These are phyloP conservation scores for Auricularia sp. DNA, from an alignment of 768 basidiomycete species.

Conservation along the genomic window DNA sequence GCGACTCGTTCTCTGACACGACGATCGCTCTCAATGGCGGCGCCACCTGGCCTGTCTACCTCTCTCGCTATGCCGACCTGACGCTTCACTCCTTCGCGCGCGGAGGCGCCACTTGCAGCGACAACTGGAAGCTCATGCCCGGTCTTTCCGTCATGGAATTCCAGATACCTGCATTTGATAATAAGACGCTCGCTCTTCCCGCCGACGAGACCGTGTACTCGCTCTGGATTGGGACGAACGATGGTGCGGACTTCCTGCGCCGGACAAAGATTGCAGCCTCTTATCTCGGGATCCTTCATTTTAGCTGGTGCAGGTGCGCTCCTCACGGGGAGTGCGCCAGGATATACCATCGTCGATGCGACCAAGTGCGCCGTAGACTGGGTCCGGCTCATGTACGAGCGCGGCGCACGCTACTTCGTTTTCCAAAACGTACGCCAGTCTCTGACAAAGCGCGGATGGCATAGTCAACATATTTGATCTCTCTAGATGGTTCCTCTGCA, in stretches of 20 bases:
- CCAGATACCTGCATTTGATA: not conserved
- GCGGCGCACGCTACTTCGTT: constrained; percentile 56
- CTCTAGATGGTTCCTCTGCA: constrained; percentile 51
- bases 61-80: constrained; percentile 17
- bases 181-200: not conserved
- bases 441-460: not conserved
- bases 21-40: too few species aligned
- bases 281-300: too few species aligned
- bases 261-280: too few species aligned
- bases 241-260: constrained; percentile 24
- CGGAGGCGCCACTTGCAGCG: constrained; percentile 58
- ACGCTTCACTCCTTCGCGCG: constrained; percentile 29
- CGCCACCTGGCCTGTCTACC: too few species aligned
- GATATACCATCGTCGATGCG: constrained; percentile 49
- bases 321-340: constrained; percentile 19
- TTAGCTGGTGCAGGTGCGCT: constrained; percentile 8
- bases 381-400: constrained; percentile 44
- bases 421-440: constrained; percentile 39
- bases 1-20: too few species aligned
- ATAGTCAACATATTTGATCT: not conserved
- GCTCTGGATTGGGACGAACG: constrained; percentile 57
- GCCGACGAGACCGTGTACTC: constrained; percentile 46
- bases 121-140: constrained; percentile 15
- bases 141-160: not conserved
- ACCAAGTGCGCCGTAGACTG: constrained; percentile 52